These are phyloP conservation scores for Rhinocladiella similis DNA, from an alignment of 2,329 filamentous ascomycete species.

Conservation along the genomic window DNA sequence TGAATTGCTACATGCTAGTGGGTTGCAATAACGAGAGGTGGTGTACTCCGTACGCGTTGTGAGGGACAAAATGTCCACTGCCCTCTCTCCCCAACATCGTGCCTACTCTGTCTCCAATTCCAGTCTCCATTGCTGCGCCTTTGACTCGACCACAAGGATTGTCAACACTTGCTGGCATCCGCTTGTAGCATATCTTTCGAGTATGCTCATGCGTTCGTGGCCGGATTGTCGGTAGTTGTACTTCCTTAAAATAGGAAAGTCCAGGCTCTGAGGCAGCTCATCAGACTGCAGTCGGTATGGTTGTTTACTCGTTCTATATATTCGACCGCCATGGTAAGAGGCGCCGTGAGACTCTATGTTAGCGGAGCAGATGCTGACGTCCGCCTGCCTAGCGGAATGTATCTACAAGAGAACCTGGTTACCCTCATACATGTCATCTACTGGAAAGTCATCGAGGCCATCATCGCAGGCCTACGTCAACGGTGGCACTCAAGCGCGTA, in stretches of 20 bases:
- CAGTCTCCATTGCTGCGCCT: no score
- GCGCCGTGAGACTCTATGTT: not conserved
- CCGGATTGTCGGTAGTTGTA: no score
- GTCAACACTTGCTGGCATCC: no score
- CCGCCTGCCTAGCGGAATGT: constrained; percentile 72
- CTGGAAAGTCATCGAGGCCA: constrained; percentile 50
- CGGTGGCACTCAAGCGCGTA: constrained; percentile 39
- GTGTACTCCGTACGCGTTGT: not conserved
- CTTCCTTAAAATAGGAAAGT: no score
- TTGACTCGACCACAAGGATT: no score
- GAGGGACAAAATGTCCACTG: not conserved
- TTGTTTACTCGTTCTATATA: constrained; percentile 97
- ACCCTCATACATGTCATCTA: constrained; percentile 51
- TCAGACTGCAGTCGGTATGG: constrained; percentile 57
- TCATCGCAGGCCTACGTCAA: constrained; percentile 49
- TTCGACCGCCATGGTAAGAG: constrained; percentile 92
- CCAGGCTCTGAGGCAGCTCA: not conserved
- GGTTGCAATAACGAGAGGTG: not conserved
- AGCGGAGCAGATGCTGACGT: constrained; percentile 5
- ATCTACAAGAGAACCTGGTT: constrained; percentile 92
- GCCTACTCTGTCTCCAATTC: no score
- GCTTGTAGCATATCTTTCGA: no score
- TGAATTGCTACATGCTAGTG: not conserved
- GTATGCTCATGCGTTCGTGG: no score
- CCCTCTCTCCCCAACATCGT: no score